Percentiles rank a stretch among this genome's conserved stretches.
Evolutionary conservation across 495 filamentous ascomycete species (phyloP).

Genomic region (Hyaloscypha hepaticicola): DNA sequence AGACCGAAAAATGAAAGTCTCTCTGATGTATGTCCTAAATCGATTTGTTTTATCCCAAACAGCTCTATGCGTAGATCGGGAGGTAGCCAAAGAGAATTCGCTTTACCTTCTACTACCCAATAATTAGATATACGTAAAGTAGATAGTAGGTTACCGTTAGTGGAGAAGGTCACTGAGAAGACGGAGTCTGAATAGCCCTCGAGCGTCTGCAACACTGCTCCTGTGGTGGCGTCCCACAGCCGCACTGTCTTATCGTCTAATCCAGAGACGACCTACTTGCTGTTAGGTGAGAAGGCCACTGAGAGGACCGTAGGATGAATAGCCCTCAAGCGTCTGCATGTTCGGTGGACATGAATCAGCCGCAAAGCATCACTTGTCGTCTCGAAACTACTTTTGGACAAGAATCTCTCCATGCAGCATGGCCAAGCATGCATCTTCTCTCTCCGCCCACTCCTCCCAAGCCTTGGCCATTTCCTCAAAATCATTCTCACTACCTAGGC

Average conservation of each 20-base stretch:
- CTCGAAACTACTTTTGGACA: constrained; percentile 35
- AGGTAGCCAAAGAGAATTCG: not conserved
- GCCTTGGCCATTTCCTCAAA: constrained; percentile 43
- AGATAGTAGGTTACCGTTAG: not conserved
- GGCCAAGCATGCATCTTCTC: constrained; percentile 38
- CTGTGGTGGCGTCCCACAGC: no score
- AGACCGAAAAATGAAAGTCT: not conserved
- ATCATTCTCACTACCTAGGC: constrained; percentile 36
- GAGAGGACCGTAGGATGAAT: no score
- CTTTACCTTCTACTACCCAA: no score
- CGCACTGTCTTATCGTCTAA: no score
- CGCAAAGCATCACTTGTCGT: constrained; percentile 17
- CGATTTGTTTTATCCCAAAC: not conserved
- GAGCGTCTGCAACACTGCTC: not conserved
- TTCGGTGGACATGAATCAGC: constrained; percentile 18
- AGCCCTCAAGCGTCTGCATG: no score
- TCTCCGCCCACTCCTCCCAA: constrained; percentile 43
- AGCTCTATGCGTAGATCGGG: not conserved
- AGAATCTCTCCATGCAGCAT: constrained; percentile 45
- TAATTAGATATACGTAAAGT: not conserved
- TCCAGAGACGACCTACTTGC: no score
- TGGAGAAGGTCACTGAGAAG: not conserved
- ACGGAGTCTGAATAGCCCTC: not conserved
- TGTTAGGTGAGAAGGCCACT: not conserved
- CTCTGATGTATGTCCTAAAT: not conserved